Evolutionary conservation across 192 early-diverging fungal genomes (phyloP).

Genomic region (Chytriomyces sp.): DNA sequence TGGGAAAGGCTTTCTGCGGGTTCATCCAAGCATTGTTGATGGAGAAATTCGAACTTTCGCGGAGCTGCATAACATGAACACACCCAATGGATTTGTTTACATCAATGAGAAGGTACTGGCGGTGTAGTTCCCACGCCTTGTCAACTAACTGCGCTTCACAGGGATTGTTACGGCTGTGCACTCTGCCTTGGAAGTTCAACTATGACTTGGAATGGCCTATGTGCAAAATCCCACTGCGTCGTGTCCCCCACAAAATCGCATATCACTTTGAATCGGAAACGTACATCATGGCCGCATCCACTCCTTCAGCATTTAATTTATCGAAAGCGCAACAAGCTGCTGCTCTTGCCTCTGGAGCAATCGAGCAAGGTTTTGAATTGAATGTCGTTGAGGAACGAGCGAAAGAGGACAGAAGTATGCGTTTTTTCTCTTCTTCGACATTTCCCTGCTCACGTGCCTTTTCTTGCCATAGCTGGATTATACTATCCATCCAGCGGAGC

Average conservation of each 20-base stretch:
- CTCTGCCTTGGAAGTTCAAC: conserved; percentile 69
- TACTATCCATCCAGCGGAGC: conserved; percentile 63
- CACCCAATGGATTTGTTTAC: conserved; percentile 76
- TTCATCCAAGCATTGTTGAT: conserved; percentile 77
- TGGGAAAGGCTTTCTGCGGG: conserved; percentile 64
- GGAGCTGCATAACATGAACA: conserved; percentile 78
- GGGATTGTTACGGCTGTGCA: conserved; percentile 67
- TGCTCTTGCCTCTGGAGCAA: conserved; percentile 58
- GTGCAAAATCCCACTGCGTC: conserved; percentile 69
- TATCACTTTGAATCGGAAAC: conserved; percentile 85
- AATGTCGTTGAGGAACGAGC: conserved; percentile 34
- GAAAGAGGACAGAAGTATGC: conserved; percentile 48
- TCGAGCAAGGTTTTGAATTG: conserved; percentile 64
- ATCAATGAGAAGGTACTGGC: conserved; percentile 66
- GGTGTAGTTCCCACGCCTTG: not conserved
- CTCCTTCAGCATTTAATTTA: conserved; percentile 67
- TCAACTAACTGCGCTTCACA: conserved; percentile 38
- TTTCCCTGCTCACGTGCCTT: conserved; percentile 15
- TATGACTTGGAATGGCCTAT: conserved; percentile 80
- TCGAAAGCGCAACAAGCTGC: conserved; percentile 65
- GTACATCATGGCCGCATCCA: conserved; percentile 78
- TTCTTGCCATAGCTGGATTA: conserved; percentile 41
- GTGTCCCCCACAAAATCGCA: conserved; percentile 74
- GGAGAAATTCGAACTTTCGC: conserved; percentile 72
- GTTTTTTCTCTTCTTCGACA: not conserved